These are phyloP conservation scores for Sugiyamaella castrensis DNA, from an alignment of 1,139 yeast genomes.

Conservation along the genomic window DNA sequence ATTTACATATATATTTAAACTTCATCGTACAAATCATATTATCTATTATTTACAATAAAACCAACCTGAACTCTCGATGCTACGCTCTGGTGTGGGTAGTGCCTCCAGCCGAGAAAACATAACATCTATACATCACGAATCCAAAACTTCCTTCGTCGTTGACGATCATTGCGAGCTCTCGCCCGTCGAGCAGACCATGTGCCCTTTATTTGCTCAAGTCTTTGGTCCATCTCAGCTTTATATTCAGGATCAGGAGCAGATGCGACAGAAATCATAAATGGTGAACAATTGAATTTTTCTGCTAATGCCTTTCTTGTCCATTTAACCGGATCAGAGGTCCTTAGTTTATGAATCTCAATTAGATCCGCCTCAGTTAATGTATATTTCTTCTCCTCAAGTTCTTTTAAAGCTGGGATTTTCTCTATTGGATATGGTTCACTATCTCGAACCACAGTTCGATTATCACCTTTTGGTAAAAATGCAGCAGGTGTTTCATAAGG, in stretches of 20 bases:
- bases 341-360: slow-evolving; percentile 56
- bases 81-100: no score
- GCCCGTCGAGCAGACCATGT: slow-evolving; percentile 50
- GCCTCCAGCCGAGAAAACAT: no score
- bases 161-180: slow-evolving; percentile 51
- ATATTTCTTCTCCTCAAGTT: slow-evolving; percentile 50
- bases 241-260: slow-evolving; percentile 45
- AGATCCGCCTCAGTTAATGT: slow-evolving; percentile 61
- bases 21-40: slow-evolving; percentile 3
- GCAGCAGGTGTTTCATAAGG: slow-evolving; percentile 67
- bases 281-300: slow-evolving; percentile 56
- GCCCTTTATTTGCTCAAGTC: slow-evolving; percentile 44
- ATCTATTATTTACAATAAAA: background rate
- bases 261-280: slow-evolving; percentile 52
- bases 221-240: slow-evolving; percentile 43
- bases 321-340: slow-evolving; percentile 57
- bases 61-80: no score
- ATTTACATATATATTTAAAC: background rate
- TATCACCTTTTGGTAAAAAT: slow-evolving; percentile 65
- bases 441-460: slow-evolving; percentile 45
- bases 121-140: slow-evolving; percentile 53
- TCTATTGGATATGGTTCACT: slow-evolving; percentile 26
- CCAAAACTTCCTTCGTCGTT: slow-evolving; percentile 60
- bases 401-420: slow-evolving; percentile 37
- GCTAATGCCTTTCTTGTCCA: slow-evolving; percentile 73